Base-by-base conservation (phyloP, 2,329 filamentous ascomycete species). In the Lachnellula occidentalis region DNA sequence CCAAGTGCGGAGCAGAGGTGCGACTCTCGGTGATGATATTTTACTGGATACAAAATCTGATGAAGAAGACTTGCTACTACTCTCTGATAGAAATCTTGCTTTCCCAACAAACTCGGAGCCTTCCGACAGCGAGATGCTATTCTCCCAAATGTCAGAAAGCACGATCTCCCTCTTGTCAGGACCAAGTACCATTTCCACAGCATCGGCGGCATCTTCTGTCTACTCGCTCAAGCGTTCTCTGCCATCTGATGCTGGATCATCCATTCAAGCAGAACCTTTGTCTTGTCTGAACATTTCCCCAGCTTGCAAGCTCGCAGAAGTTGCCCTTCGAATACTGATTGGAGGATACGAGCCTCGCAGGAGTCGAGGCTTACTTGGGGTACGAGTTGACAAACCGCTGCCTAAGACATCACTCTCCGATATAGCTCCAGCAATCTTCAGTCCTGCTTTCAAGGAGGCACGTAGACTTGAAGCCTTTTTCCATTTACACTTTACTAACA, bases 381-480 rank as follows among this genome's bases (percentile, higher is more conserved):
- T 66, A 12, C 22, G 53, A n/a, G 5, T 63, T 24, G n/a, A 54
- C 7, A 58, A 54, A 34, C 48, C 51, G 22, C 49, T 36, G 3
- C 58, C 54, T 1, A 47, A 36, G 31, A 46, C 45, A 17, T 50
- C 58, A 14, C 50, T 66, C 22, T 60, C 59, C n/a, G 51, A 22
- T 8, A 48, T 65, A 14, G 55, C 57, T 14, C 66, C 66, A 1
- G 47, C 48, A 8, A 51, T 66, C 12, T 68, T 66, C 56, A 61
- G 58, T 55, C 63, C 65, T 5, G 64, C 60, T 0, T 67, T 66
- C 39, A 61, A 59, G 53, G 53, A 65, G 50, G 65, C 65, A 58
- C 8, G 31, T 34, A 34, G 27, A 37, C n/a, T 19, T n/a, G 41
- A 12, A 7, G 3, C 5, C 37, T 2, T 15, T 22, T 19, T 8